These are phyloP conservation scores for Thermomucor indicae-seudaticae DNA, from an alignment of 371 early-diverging fungal species.

Conservation along the genomic window DNA sequence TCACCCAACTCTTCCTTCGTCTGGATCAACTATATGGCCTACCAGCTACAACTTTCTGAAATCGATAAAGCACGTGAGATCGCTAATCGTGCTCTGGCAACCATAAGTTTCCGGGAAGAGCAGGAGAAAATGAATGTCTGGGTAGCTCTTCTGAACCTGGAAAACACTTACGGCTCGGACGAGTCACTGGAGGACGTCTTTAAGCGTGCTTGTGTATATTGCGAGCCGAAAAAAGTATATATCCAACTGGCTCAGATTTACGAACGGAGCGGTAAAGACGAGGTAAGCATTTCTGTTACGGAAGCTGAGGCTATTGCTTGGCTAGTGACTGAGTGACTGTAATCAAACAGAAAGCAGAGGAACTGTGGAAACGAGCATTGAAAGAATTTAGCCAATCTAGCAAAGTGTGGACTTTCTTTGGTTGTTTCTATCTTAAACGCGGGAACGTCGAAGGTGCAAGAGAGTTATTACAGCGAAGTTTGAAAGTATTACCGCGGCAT, in stretches of 20 bases:
- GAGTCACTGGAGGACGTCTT: conserved; percentile 77
- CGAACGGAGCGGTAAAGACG: conserved; percentile 74
- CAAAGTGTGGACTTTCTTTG: conserved; percentile 89
- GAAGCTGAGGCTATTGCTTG: background rate
- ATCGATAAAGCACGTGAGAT: conserved; percentile 88
- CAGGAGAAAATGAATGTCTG: conserved; percentile 95
- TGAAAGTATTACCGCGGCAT: conserved; percentile 84
- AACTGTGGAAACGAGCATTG: conserved; percentile 68
- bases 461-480: conserved; percentile 69
- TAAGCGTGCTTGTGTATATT: conserved; percentile 75
- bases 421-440: conserved; percentile 71
- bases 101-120: conserved; percentile 90
- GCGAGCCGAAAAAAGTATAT: conserved; percentile 86
- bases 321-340: background rate
- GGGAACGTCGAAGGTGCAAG: conserved; percentile 74
- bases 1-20: conserved; percentile 94
- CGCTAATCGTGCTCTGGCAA: conserved; percentile 89
- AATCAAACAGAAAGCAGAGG: conserved; percentile 55
- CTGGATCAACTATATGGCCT: conserved; percentile 99
- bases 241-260: conserved; percentile 86
- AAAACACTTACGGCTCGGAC: conserved; percentile 85
- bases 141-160: conserved; percentile 92
- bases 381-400: conserved; percentile 85
- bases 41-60: conserved; percentile 86
- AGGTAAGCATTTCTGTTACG: conserved; percentile 31